phyloP scores from a whole-genome alignment of 2,329 filamentous ascomycete genomes.

The Acarospora socialis region DNA sequence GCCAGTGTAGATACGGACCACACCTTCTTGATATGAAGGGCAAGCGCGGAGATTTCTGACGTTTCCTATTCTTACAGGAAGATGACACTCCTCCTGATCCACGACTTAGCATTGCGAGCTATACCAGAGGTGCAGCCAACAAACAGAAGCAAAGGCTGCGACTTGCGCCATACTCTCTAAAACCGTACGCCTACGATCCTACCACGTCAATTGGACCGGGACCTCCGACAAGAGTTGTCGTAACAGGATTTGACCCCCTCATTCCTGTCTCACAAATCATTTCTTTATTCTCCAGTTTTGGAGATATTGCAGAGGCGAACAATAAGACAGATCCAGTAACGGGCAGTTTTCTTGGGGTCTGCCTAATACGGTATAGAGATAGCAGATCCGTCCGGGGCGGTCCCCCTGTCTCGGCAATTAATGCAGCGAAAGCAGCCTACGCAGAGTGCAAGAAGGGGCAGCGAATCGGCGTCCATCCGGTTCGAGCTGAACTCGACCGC shows the following conservation, averaged over 20 bases:
- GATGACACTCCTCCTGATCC: constrained; percentile 73
- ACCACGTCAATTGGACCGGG: constrained; percentile 76
- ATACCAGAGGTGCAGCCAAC: constrained; percentile 46
- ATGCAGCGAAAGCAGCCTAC: constrained; percentile 64
- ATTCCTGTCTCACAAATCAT: constrained; percentile 64
- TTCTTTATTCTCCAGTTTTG: constrained; percentile 64
- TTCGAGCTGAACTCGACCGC: constrained; percentile 78
- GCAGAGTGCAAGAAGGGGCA: constrained; percentile 63
- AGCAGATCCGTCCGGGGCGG: constrained; percentile 38
- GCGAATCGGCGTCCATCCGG: constrained; percentile 60
- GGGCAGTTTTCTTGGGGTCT: constrained; percentile 86
- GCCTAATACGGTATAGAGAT: constrained; percentile 79
- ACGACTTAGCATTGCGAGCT: constrained; percentile 54
- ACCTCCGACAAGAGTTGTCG: constrained; percentile 78
- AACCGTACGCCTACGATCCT: constrained; percentile 67
- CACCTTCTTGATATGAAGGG: constrained; percentile 20
- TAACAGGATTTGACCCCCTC: constrained; percentile 91
- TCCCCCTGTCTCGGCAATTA: constrained; percentile 50
- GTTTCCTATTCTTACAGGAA: no score
- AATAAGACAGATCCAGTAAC: constrained; percentile 94
- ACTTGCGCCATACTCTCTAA: constrained; percentile 62
- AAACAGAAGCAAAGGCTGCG: constrained; percentile 58
- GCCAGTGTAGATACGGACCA: constrained; percentile 21
- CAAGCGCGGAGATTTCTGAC: no score
- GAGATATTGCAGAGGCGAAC: constrained; percentile 77